phyloP scores from a whole-genome alignment of 1,139 yeast genomes.

The Debaryomycetaceae sp. region DNA sequence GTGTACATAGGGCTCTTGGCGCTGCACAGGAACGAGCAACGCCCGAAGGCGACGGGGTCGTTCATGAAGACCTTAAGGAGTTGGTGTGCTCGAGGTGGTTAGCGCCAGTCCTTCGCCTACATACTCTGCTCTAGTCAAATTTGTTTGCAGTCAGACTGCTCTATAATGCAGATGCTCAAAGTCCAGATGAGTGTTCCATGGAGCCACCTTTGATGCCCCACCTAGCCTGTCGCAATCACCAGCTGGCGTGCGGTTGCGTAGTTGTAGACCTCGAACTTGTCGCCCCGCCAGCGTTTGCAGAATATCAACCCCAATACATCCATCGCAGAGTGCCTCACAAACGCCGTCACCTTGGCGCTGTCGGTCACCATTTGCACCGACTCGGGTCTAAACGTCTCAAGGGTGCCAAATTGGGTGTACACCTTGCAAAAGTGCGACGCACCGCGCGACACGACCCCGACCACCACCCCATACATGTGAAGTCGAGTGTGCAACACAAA shows the following conservation, averaged over 20 bases:
- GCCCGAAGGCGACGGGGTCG: no score
- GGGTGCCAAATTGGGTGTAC: constrained; percentile 7
- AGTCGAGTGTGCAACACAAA: constrained; percentile 15
- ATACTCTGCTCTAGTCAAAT: no score
- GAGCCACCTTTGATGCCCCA: neutral
- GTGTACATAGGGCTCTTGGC: no score
- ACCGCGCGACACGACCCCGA: constrained; percentile 6
- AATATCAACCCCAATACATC: constrained; percentile 5
- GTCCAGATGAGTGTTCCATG: neutral
- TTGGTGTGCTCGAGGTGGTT: no score
- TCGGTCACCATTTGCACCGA: neutral
- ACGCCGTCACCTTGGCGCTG: neutral
- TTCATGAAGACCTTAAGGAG: no score
- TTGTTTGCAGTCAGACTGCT: no score
- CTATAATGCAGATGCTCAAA: constrained; percentile 1
- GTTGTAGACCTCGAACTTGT: constrained; percentile 2
- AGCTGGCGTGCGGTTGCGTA: constrained; percentile 1
- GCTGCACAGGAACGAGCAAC: no score
- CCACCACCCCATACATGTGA: constrained; percentile 13
- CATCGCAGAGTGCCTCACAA: neutral
- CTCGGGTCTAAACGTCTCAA: constrained; percentile 4
- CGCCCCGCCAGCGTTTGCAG: constrained; percentile 2
- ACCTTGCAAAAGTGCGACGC: constrained; percentile 4
- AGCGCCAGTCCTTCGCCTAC: no score
- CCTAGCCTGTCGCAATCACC: neutral